Evolutionary conservation across 768 basidiomycete genomes (phyloP), one percentile per base, ranked within the genome.

Genomic region (Pleurotus tuber-regium): DNA sequence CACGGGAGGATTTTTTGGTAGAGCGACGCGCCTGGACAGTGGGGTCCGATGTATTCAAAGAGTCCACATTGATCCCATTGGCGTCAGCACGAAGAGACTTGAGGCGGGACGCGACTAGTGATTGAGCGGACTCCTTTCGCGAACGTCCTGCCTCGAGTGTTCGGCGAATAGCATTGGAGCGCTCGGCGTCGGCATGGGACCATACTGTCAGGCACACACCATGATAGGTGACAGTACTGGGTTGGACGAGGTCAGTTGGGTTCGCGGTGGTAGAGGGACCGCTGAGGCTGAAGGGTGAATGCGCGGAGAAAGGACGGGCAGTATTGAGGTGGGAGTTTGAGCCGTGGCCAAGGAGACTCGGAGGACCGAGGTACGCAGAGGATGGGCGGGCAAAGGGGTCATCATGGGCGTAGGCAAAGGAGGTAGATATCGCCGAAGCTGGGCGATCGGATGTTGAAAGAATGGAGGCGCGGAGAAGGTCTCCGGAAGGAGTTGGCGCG

Each of bases 141-240:
- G 78, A 82, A 39, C 88, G 82, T 42, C 86, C 82, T 0, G 86
- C 86, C 63, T 92, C 90, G 42, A 91, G 76, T 5, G 89, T 89
- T 43, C 86, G 79, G 18, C 92, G 83, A 59, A 95, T 94, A 1
- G 92, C 92, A 11, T 75, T 78, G 50, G 87, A 86, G 42, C 93
- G 84, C 59, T 93, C 87, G 0, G 86, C 85, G 63, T 98, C 95
- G 16, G 93, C 93, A 61, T 95, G 93, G 3, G 90, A 92, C 93
- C 93, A 98, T 1, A 97, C 92, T 1, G 92, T 93, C 53, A 98
- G 76, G 59, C 92, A 92, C 30, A 96, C 92, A 41, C 92, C 93
- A 62, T 97, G 83, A 64, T 92, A 96, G 7, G 87, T 84, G 54
- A 91, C 66, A 21, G 75, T 83, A 60, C 70, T 78, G 10, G 46